phyloP scores from a whole-genome alignment of 768 basidiomycete genomes.

The Amanita subjunquillea region DNA sequence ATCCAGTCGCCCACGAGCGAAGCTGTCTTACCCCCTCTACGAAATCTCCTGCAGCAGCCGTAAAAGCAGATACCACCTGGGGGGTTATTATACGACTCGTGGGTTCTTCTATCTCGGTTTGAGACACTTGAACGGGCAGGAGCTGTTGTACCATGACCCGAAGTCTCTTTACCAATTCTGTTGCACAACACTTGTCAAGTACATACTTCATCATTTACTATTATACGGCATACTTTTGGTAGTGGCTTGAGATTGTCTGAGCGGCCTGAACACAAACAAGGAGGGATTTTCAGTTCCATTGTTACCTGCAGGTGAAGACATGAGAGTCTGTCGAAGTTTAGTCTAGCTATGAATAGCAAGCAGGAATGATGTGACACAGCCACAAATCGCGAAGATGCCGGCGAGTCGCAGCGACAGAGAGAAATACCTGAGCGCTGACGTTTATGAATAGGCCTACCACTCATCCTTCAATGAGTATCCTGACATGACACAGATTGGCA shows the following conservation, averaged over 20 bases:
- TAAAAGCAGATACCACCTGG: conserved; percentile 66
- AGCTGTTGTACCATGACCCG: conserved; percentile 66
- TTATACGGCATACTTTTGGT: conserved; percentile 51
- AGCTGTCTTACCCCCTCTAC: conserved; percentile 54
- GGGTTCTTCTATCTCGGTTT: conserved; percentile 53
- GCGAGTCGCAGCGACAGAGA: conserved; percentile 24
- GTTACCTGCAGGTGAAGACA: conserved; percentile 7
- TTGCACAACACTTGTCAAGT: not conserved
- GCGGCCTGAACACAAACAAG: conserved; percentile 32
- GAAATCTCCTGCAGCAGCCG: conserved; percentile 80
- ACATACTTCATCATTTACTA: not conserved
- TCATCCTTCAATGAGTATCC: conserved; percentile 83
- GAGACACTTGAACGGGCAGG: conserved; percentile 74
- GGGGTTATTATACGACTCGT: conserved; percentile 82
- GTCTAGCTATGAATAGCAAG: too few relatives aligned
- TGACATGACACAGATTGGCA: conserved; percentile 79
- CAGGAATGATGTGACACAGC: not conserved
- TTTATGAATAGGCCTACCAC: conserved; percentile 75
- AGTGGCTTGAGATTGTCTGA: conserved; percentile 57
- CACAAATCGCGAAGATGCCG: conserved; percentile 35
- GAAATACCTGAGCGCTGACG: conserved; percentile 3
- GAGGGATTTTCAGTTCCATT: conserved; percentile 35
- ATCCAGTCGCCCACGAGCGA: not conserved
- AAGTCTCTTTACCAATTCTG: conserved; percentile 76
- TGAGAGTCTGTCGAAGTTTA: not conserved